These are phyloP conservation scores for Arachis monticola DNA, from an alignment of 331 rosid genomes.

Conservation along the genomic window DNA sequence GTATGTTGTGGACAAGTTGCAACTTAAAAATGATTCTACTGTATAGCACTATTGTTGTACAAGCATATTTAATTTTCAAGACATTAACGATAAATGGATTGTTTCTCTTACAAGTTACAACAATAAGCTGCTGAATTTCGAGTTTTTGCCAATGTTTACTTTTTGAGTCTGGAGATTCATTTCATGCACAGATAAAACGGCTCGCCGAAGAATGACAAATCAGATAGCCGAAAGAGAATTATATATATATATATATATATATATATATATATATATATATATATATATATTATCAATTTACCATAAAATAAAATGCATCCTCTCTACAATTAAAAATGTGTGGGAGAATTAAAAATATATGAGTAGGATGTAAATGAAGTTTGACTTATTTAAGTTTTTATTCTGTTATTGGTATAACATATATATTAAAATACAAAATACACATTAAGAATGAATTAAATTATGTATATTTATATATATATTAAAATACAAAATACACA, in stretches of 20 bases:
- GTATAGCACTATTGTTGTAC: conserved; percentile 7
- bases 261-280: no score
- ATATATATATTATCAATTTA: no score
- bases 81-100: background rate
- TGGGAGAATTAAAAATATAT: background rate
- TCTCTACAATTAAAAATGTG: background rate
- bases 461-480: no score
- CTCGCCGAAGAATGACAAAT: no score
- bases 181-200: background rate
- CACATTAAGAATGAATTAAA: no score
- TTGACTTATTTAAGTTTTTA: no score
- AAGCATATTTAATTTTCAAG: background rate
- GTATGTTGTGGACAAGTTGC: conserved; percentile 33
- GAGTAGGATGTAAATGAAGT: background rate
- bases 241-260: no score
- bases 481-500: no score
- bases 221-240: no score
- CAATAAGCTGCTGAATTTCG: background rate
- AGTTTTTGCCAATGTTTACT: background rate
- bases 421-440: no score
- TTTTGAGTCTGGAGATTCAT: background rate
- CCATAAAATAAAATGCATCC: background rate
- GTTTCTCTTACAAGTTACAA: background rate
- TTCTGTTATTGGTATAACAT: no score
- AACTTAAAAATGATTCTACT: conserved; percentile 13